phyloP scores from a whole-genome alignment of 2,329 filamentous ascomycete species.

The Emergomyces orientalis region DNA sequence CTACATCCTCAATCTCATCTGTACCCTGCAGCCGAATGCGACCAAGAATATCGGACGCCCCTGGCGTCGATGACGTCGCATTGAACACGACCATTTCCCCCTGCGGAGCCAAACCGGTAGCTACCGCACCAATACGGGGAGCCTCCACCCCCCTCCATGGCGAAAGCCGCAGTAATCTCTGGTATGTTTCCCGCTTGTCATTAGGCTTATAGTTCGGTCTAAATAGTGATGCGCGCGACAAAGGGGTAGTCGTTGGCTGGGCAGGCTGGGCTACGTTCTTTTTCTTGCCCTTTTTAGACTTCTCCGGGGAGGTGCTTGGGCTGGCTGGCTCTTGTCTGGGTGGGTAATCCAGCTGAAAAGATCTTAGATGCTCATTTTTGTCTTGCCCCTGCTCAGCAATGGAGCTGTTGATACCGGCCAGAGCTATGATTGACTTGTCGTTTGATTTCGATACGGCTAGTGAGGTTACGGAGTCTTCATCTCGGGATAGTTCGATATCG shows the following conservation, averaged over 20 bases:
- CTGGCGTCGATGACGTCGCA: slow-evolving; percentile 47
- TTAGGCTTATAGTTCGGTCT: slow-evolving; percentile 29
- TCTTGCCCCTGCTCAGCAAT: slow-evolving; percentile 61
- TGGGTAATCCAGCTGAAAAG: slow-evolving; percentile 56
- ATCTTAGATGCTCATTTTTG: slow-evolving; percentile 74
- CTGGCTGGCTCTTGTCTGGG: slow-evolving; percentile 32
- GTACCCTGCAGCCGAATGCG: slow-evolving; percentile 43
- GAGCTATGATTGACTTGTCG: slow-evolving; percentile 45
- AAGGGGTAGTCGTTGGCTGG: slow-evolving; percentile 18
- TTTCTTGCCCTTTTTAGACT: slow-evolving; percentile 29
- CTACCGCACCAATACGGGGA: slow-evolving; percentile 63
- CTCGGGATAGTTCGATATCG: slow-evolving; percentile 67
- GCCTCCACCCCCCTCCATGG: slow-evolving; percentile 44
- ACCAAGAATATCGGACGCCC: slow-evolving; percentile 44
- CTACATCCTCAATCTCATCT: slow-evolving; percentile 44
- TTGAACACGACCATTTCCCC: slow-evolving; percentile 76
- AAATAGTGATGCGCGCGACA: slow-evolving; percentile 47
- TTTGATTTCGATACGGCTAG: slow-evolving; percentile 59
- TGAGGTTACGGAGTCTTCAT: slow-evolving; percentile 84
- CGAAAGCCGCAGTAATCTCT: slow-evolving; percentile 49
- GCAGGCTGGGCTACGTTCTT: slow-evolving; percentile 34
- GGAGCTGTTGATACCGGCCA: slow-evolving; percentile 79
- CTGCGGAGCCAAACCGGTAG: slow-evolving; percentile 65
- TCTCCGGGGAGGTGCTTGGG: slow-evolving; percentile 19
- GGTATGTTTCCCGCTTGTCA: slow-evolving; percentile 49